Evolutionary conservation across 371 early-diverging fungal species (phyloP), one percentile per base, ranked within the genome.

Genomic region (Syncephalastrum monosporum): DNA sequence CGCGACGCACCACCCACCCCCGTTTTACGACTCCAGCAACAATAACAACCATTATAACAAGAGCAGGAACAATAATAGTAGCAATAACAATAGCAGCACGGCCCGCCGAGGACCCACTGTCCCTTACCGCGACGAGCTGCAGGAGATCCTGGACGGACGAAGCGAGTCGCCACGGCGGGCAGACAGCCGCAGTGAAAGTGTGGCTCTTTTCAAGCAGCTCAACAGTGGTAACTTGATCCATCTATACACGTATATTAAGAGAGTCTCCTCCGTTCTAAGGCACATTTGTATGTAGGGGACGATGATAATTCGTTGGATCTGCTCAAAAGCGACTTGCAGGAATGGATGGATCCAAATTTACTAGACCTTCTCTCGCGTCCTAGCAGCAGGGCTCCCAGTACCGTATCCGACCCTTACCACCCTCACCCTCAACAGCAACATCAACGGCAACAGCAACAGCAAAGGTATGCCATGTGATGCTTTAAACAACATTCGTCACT

Each of bases 181-280:
- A 21, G 23, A 55, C 19, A 53, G 46, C 24, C 23, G 65, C 24
- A 64, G 65, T 49, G 65, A 64, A 43, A 64, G 65, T 27, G 65
- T 64, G 10, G 60, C 60, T 59, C 43, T 64, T 15, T 64, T 64
- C 23, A 53, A 58, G n/a, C 55, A 64, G 21, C 51, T 64, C 23
- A 56, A 59, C 12, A 53, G 53, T 59, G 59, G 65, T 64, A 59
- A 41, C n/a, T n/a, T n/a, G 0, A 21, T 21, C 2, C 21, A 21
- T 21, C 0, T 21, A 21, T 21, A 21, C 21, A 21, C 21, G 21
- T 2, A 21, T 24, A 54, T 17, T 1, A 44, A 38, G 14, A 15
- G 23, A 42, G 38, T 8, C 0, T 2, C 2, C 21, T 8, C 42
- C 52, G 7, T 52, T 59, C 24, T 59, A 5, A 49, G 15, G 15